phyloP scores from a whole-genome alignment of 2,329 filamentous ascomycete genomes.

The Apiospora kogelbergensis region DNA sequence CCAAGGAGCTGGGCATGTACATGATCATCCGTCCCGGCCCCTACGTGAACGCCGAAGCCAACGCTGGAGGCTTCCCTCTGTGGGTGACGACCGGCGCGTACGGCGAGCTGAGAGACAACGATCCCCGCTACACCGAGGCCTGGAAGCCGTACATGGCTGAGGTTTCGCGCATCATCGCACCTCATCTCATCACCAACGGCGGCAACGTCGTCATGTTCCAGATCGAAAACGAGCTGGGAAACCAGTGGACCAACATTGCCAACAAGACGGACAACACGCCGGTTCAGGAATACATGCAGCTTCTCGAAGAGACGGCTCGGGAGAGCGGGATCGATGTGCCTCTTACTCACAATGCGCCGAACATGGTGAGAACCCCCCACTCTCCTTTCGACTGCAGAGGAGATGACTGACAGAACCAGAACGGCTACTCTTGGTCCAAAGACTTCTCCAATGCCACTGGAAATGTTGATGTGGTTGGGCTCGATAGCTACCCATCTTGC shows the following conservation, averaged over 20 bases:
- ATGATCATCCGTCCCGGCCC: constrained; percentile 58
- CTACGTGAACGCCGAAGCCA: constrained; percentile 64
- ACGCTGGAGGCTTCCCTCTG: constrained; percentile 60
- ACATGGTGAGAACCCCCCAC: constrained; percentile 40
- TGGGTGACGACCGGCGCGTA: constrained; percentile 63
- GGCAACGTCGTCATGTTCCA: constrained; percentile 57
- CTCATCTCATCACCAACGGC: constrained; percentile 56
- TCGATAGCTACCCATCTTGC: constrained; percentile 57
- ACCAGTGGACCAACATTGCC: constrained; percentile 41
- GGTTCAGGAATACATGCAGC: constrained; percentile 56
- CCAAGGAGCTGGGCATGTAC: constrained; percentile 54
- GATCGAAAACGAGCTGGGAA: constrained; percentile 56
- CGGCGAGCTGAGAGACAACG: constrained; percentile 51
- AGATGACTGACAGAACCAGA: constrained; percentile 10
- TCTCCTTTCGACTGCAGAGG: too few relatives aligned
- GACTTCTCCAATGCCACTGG: constrained; percentile 58
- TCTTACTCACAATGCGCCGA: constrained; percentile 58
- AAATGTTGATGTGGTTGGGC: constrained; percentile 51
- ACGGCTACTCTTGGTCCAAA: constrained; percentile 56
- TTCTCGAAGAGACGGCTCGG: constrained; percentile 52
- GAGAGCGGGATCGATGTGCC: constrained; percentile 59
- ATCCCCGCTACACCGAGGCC: constrained; percentile 51
- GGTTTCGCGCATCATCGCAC: constrained; percentile 49
- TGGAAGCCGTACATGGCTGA: constrained; percentile 54
- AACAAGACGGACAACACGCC: constrained; percentile 47